Conservation (phyloP, 306 rosid genomes). For the Vigna nakashimae region DNA sequence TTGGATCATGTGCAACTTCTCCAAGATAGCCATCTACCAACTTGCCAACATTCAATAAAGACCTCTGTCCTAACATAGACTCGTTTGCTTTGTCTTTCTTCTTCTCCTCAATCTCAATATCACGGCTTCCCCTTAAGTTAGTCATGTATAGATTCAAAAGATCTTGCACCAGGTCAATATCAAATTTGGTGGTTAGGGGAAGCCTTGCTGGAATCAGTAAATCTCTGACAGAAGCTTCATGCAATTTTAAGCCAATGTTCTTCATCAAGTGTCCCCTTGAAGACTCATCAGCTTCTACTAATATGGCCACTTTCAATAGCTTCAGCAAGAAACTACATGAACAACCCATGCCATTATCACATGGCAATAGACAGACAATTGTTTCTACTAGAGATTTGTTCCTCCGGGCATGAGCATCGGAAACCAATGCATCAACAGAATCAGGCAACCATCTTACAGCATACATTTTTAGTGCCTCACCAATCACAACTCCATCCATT, state of each 20-base stretch:
- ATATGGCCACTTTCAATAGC: constrained; percentile 81
- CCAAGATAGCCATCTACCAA: constrained; percentile 76
- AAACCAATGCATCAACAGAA: constrained; percentile 83
- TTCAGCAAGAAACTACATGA: constrained; percentile 88
- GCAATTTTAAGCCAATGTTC: constrained; percentile 69
- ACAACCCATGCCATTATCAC: constrained; percentile 69
- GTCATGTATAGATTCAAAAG: constrained; percentile 63
- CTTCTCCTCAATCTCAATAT: constrained; percentile 52
- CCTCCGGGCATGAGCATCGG: constrained; percentile 71
- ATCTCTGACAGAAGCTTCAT: constrained; percentile 82
- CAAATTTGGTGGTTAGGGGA: constrained; percentile 66
- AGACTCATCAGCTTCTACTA: constrained; percentile 77
- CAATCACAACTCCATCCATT: constrained; percentile 89
- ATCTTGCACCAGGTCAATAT: constrained; percentile 72
- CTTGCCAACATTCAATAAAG: constrained; percentile 73
- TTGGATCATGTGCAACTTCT: constrained; percentile 76
- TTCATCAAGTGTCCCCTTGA: constrained; percentile 67
- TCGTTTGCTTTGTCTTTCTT: constrained; percentile 62
- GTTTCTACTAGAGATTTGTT: constrained; percentile 88
- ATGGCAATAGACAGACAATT: constrained; percentile 79
- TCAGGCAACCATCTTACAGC: constrained; percentile 93
- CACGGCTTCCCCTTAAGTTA: constrained; percentile 50
- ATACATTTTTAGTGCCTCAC: constrained; percentile 87
- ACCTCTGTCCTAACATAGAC: constrained; percentile 57
- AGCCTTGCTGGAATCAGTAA: constrained; percentile 79